Evolutionary conservation across 2,329 filamentous ascomycete species (phyloP).

Genomic region (Shiraia bambusicola): DNA sequence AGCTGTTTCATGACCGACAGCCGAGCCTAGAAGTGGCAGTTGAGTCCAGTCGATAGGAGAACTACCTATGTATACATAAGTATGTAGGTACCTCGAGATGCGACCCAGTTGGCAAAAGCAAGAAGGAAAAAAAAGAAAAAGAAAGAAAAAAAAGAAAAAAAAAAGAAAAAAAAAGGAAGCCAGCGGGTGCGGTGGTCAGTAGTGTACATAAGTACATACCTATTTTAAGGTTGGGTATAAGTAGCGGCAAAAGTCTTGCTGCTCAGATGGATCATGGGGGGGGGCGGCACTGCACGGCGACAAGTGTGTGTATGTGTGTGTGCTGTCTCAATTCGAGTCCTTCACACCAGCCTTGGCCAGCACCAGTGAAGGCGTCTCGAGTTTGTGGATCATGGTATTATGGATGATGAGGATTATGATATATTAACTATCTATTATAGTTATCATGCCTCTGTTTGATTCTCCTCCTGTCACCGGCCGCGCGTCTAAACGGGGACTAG

Average conservation of each 20-base stretch:
- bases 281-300: neutral
- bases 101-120: too few species aligned
- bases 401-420: too few species aligned
- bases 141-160: neutral
- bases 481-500: constrained; percentile 22
- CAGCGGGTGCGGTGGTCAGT: constrained; percentile 12
- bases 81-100: too few species aligned
- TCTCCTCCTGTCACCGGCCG: constrained; percentile 14
- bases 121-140: neutral
- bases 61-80: too few species aligned
- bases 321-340: neutral
- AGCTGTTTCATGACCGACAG: constrained; percentile 10
- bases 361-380: too few species aligned
- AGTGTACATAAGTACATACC: too few species aligned
- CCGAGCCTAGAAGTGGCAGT: constrained; percentile 14
- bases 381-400: too few species aligned
- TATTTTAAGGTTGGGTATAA: too few species aligned
- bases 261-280: too few species aligned
- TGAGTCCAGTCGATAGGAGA: neutral
- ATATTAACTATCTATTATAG: neutral
- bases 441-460: neutral
- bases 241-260: neutral
- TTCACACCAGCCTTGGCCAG: neutral
- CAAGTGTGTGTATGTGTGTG: too few species aligned
- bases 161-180: constrained; percentile 2